phyloP scores from a whole-genome alignment of 2,329 filamentous ascomycete species.

The Exophiala sp. region DNA sequence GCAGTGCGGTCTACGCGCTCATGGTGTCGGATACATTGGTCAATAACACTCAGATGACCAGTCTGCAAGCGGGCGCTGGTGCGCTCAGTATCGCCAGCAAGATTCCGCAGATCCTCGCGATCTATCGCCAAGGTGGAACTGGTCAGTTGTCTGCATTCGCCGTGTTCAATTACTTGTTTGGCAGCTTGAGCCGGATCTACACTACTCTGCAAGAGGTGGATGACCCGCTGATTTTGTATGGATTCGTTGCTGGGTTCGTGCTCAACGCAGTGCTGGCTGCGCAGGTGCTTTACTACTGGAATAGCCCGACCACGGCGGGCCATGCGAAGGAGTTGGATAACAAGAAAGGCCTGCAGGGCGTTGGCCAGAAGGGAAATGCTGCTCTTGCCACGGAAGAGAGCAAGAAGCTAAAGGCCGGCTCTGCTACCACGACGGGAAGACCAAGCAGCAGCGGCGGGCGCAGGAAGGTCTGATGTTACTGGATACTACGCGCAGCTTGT shows the following conservation, averaged over 20 bases:
- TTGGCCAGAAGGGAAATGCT: conserved; percentile 20
- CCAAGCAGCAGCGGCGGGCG: conserved; percentile 25
- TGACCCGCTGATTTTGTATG: conserved; percentile 91
- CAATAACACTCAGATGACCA: conserved; percentile 60
- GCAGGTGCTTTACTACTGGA: conserved; percentile 98
- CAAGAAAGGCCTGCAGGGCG: conserved; percentile 13
- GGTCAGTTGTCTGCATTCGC: conserved; percentile 96
- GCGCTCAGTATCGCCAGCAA: conserved; percentile 82
- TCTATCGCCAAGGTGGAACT: conserved; percentile 78
- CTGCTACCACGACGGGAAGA: conserved; percentile 11
- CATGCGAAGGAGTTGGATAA: conserved; percentile 25
- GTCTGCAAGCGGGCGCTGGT: conserved; percentile 79
- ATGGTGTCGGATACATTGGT: conserved; percentile 60
- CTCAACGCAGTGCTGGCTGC: conserved; percentile 79
- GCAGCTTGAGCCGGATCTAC: conserved; percentile 90
- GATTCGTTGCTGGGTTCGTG: conserved; percentile 84
- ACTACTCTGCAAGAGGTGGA: conserved; percentile 96
- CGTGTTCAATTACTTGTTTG: conserved; percentile 95
- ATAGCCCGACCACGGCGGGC: conserved; percentile 39
- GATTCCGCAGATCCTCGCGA: conserved; percentile 83
- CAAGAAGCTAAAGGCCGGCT: conserved; percentile 14
- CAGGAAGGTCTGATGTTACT: conserved; percentile 15
- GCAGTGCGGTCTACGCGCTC: conserved; percentile 61
- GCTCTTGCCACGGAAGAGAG: conserved; percentile 24
- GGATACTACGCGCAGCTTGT: too few relatives aligned